Evolutionary conservation across 306 rosid species (phyloP).

Genomic region (Biancaea sappan): DNA sequence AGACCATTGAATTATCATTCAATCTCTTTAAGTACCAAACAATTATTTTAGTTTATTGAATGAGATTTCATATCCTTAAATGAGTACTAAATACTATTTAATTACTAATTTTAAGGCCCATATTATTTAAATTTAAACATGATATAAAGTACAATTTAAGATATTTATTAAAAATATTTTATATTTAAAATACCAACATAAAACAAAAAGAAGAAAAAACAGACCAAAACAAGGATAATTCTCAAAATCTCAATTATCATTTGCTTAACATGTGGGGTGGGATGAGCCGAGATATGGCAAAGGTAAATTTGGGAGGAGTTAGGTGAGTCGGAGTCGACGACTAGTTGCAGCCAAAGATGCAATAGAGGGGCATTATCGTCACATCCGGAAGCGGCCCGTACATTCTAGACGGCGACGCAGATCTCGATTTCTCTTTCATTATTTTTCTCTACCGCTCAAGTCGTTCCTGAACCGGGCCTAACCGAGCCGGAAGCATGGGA

Average conservation of each 20-base stretch:
- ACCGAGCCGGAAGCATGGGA: conserved; percentile 71
- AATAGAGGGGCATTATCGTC: conserved; percentile 49
- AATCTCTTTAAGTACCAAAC: too few species aligned
- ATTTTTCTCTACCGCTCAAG: not conserved
- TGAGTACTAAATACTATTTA: too few species aligned
- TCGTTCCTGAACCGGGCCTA: conserved; percentile 36
- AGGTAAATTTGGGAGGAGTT: not conserved
- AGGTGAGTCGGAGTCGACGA: not conserved
- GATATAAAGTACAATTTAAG: too few species aligned
- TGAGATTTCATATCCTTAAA: too few species aligned
- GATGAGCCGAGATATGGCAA: not conserved
- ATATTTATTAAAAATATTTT: too few species aligned
- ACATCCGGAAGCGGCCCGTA: conserved; percentile 31
- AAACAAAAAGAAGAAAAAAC: not conserved
- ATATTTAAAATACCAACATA: not conserved
- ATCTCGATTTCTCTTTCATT: conserved; percentile 33
- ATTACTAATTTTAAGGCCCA: too few species aligned
- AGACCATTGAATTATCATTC: too few species aligned
- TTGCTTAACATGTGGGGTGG: too few species aligned
- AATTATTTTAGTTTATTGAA: too few species aligned
- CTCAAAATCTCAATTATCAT: not conserved
- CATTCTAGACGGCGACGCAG: conserved; percentile 39
- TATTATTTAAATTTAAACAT: too few species aligned
- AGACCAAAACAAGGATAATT: too few species aligned
- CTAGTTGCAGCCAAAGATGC: not conserved